These are phyloP conservation scores for Termitomyces sp. DNA, from an alignment of 1,284 basidiomycete species.

Conservation along the genomic window DNA sequence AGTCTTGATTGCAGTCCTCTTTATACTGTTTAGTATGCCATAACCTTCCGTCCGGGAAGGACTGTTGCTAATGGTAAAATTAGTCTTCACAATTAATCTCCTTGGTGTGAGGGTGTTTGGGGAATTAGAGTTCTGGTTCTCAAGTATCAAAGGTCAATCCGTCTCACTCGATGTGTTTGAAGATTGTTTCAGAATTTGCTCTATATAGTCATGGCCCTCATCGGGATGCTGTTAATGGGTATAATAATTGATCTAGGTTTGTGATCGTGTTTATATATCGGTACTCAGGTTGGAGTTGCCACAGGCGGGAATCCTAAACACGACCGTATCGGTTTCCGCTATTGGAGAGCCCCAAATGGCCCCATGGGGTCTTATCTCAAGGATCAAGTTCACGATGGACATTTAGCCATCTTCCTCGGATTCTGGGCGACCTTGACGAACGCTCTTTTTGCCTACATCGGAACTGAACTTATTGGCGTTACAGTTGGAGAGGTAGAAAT, in stretches of 20 bases:
- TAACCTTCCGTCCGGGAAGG: neutral
- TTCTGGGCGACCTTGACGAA: conserved; percentile 55
- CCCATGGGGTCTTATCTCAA: conserved; percentile 44
- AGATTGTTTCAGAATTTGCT: neutral
- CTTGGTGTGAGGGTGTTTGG: conserved; percentile 50
- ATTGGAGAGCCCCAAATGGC: conserved; percentile 49
- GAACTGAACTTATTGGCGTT: conserved; percentile 46
- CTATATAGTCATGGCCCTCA: conserved; percentile 44
- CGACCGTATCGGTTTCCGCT: conserved; percentile 61
- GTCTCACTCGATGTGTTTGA: neutral
- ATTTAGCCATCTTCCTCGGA: conserved; percentile 50
- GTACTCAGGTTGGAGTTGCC: neutral
- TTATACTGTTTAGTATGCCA: conserved; percentile 48
- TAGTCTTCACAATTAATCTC: conserved; percentile 52
- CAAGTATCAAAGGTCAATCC: conserved; percentile 40
- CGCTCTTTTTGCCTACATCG: conserved; percentile 42
- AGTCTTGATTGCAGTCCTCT: conserved; percentile 35
- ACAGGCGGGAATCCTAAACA: conserved; percentile 58
- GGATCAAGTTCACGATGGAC: conserved; percentile 39
- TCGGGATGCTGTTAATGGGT: conserved; percentile 58
- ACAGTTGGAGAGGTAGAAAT: conserved; percentile 41
- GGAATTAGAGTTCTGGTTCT: conserved; percentile 58
- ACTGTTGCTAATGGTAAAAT: conserved; percentile 1
- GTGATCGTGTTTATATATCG: conserved; percentile 5
- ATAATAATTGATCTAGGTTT: conserved; percentile 47